Base-by-base conservation (phyloP, 2,329 filamentous ascomycete species). In the Emmonsiellopsis sp. region DNA sequence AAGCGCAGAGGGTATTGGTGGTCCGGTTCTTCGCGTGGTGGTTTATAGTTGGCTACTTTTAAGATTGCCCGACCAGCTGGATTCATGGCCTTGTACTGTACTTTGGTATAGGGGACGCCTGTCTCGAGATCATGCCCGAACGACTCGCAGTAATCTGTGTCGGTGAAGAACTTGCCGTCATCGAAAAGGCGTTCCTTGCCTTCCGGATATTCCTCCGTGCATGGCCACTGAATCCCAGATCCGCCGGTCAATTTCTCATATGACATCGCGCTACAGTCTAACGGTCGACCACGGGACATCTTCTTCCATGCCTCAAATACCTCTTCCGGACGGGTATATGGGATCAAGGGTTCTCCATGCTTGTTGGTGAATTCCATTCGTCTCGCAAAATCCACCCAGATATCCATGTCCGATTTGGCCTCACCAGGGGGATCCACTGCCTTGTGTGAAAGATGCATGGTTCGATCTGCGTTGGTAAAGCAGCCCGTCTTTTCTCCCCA, bases 401-500 rank as follows among this genome's bases (percentile, higher is more conserved):
- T 72, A 5, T 69, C 62, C 32, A 72, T 55, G 52, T 72, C 68
- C 0, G 67, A 50, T 47, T 58, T 65, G 13, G 67, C 64, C 54
- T 71, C 68, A 2, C 68, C 68, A 0, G 69, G 69, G 1, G 69
- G 68, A 1, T 71, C 67, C 4, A 70, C 65, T 2, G 69, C 69
- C 51, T 71, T 70, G 41, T 65, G 59, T 0, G 67, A 67, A 31
- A 71, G 57, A 56, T 71, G 68, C 44, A 70, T 65, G 2, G 69
- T 71, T 10, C 69, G 63, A 55, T 71, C 69, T 9, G 61, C 69
- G 50, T 72, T 72, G 11, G 69, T 71, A 55, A 71, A 71, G 54
- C 63, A 67, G 0, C 69, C 69, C 5, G 68, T 71, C 54, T 71
- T 72, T 55, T 72, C 68, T 3, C 62, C 67, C 66, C 67, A 71